Evolutionary conservation across 352 stramenopile genomes (phyloP).

Genomic region (Globisporangium viniferum): DNA sequence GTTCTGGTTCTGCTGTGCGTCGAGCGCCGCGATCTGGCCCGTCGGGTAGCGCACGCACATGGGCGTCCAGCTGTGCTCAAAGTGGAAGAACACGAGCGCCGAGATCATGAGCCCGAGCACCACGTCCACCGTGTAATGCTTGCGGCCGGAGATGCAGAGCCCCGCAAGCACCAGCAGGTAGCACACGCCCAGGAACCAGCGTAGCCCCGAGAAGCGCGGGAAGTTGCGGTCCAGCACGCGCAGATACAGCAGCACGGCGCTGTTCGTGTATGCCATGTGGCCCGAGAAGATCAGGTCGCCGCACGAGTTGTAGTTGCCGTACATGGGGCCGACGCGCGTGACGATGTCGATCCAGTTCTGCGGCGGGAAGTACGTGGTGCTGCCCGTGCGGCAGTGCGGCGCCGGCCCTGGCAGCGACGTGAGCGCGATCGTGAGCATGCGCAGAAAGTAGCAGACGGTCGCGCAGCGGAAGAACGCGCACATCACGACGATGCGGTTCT

Average conservation of each 20-base stretch:
- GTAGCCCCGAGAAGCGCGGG: conserved; percentile 38
- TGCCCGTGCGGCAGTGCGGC: conserved; percentile 55
- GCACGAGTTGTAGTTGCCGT: conserved; percentile 75
- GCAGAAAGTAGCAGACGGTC: conserved; percentile 71
- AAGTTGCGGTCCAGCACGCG: conserved; percentile 60
- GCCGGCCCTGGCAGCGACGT: conserved; percentile 69
- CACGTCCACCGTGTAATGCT: conserved; percentile 81
- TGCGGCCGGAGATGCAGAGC: conserved; percentile 62
- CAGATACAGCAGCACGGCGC: conserved; percentile 63
- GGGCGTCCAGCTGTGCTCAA: conserved; percentile 69
- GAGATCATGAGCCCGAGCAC: conserved; percentile 65
- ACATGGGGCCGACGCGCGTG: conserved; percentile 65
- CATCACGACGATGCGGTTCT: conserved; percentile 47
- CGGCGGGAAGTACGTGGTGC: conserved; percentile 54
- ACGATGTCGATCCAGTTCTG: conserved; percentile 71
- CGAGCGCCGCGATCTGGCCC: conserved; percentile 20
- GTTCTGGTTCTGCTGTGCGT: conserved; percentile 16
- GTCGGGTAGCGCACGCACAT: conserved; percentile 37
- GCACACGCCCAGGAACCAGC: conserved; percentile 46
- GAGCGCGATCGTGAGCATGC: conserved; percentile 59
- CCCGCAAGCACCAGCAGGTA: conserved; percentile 50
- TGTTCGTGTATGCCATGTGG: conserved; percentile 72
- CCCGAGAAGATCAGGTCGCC: conserved; percentile 78
- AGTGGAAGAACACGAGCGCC: conserved; percentile 75
- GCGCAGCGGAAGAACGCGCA: conserved; percentile 65